Conservation (phyloP, 2,329 filamentous ascomycete species). For the Penicillium hesseltinei region DNA sequence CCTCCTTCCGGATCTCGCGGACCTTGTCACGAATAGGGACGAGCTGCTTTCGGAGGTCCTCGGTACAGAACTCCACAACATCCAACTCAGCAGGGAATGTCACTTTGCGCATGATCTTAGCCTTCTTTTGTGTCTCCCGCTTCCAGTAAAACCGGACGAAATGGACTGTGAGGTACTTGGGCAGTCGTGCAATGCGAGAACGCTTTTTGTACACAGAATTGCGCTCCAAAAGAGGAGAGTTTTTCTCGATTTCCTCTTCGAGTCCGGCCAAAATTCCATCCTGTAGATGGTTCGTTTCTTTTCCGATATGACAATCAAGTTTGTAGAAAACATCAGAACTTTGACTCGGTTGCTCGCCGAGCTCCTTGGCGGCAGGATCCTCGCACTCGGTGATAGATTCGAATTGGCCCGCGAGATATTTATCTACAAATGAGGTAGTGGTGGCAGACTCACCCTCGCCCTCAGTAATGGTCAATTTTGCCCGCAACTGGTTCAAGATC, state of each 20-base stretch:
- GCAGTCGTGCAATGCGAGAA: constrained; percentile 83
- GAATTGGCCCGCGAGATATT: constrained; percentile 83
- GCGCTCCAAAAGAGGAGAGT: constrained; percentile 71
- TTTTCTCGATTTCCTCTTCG: constrained; percentile 88
- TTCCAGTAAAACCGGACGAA: constrained; percentile 99
- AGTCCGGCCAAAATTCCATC: constrained; percentile 83
- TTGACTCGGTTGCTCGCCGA: constrained; percentile 66
- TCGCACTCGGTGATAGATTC: constrained; percentile 78
- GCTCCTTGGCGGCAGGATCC: constrained; percentile 72
- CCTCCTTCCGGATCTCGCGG: constrained; percentile 89
- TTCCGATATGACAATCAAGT: constrained; percentile 92
- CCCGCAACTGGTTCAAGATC: constrained; percentile 77
- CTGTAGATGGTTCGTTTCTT: constrained; percentile 80
- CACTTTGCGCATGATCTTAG: constrained; percentile 99
- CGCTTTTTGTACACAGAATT: constrained; percentile 85
- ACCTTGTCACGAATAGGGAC: constrained; percentile 95
- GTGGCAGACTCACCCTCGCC: constrained; percentile 42
- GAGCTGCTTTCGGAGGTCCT: constrained; percentile 77
- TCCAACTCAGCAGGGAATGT: constrained; percentile 93
- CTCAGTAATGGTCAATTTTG: constrained; percentile 69
- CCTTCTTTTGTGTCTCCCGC: constrained; percentile 91
- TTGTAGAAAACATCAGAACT: constrained; percentile 79
- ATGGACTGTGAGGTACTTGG: constrained; percentile 94
- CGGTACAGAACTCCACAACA: constrained; percentile 90
- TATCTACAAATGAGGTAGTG: constrained; percentile 76